These are phyloP conservation scores for Nidularia pulvinata DNA, from an alignment of 768 basidiomycete species.

Conservation along the genomic window DNA sequence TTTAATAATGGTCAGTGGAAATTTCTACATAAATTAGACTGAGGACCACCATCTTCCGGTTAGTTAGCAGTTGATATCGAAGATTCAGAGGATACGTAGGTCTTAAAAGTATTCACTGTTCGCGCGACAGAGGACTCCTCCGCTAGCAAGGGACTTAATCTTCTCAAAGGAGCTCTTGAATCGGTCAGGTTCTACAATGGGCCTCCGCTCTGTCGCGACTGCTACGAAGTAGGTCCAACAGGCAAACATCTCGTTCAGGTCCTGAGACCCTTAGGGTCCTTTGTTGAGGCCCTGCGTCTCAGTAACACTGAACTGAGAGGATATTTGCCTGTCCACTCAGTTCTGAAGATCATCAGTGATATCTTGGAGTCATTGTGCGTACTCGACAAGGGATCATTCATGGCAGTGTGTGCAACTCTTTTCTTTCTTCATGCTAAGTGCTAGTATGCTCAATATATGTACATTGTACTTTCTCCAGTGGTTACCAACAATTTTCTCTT, in stretches of 20 bases:
- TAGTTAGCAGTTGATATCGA: constrained; percentile 26
- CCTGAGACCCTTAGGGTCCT: constrained; percentile 3
- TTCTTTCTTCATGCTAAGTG: background rate
- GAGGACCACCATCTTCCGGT: constrained; percentile 40
- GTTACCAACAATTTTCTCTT: constrained; percentile 10
- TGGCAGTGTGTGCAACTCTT: constrained; percentile 5
- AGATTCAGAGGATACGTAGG: background rate
- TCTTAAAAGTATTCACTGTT: constrained; percentile 8
- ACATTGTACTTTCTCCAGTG: no score
- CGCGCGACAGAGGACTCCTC: constrained; percentile 3
- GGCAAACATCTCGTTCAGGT: constrained; percentile 9
- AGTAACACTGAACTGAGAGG: constrained; percentile 3
- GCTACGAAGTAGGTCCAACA: constrained; percentile 5
- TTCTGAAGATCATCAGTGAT: no score
- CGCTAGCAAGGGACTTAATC: constrained; percentile 1
- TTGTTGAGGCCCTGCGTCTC: constrained; percentile 8
- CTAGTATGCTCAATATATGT: background rate
- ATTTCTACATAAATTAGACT: constrained; percentile 50
- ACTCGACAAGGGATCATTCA: constrained; percentile 4
- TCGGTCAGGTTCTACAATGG: background rate
- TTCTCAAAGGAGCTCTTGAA: background rate
- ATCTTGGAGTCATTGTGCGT: background rate
- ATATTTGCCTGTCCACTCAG: constrained; percentile 7
- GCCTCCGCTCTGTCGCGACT: constrained; percentile 3
- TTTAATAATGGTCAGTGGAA: constrained; percentile 34